phyloP scores from a whole-genome alignment of 2,329 filamentous ascomycete genomes.

The Lachnellula subtilissima region DNA sequence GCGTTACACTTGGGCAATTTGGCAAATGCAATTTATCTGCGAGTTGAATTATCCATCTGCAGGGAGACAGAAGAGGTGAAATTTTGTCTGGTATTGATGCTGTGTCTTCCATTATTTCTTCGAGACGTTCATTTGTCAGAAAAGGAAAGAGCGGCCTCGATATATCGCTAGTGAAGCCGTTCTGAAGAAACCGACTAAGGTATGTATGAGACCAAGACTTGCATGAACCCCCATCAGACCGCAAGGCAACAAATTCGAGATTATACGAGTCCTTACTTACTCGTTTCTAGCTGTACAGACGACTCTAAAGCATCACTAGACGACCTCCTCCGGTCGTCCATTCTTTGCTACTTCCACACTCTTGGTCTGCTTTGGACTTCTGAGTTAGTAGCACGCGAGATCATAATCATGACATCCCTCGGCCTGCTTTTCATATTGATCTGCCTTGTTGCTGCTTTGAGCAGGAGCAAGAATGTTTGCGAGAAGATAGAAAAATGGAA shows the following conservation, averaged over 20 bases:
- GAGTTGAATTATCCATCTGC: background rate
- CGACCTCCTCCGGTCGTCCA: background rate
- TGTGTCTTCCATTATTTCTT: background rate
- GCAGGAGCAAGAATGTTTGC: background rate
- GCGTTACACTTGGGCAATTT: slow-evolving; percentile 7
- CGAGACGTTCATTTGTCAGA: background rate
- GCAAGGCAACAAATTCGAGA: background rate
- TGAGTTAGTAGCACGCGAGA: background rate
- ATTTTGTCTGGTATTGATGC: background rate
- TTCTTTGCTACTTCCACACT: background rate
- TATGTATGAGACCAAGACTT: background rate
- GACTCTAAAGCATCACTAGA: background rate
- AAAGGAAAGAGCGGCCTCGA: background rate
- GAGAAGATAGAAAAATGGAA: background rate
- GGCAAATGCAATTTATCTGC: slow-evolving; percentile 5
- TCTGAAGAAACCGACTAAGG: background rate
- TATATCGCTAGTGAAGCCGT: no score
- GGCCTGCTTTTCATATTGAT: background rate
- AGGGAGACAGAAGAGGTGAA: background rate
- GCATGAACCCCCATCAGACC: background rate
- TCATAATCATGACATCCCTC: background rate
- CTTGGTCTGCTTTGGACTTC: background rate
- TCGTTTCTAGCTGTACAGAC: background rate
- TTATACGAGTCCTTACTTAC: background rate
- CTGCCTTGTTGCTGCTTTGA: background rate